These are phyloP conservation scores for Tinospora cordifolia DNA, from an alignment of 164 flowering plant species.

Conservation along the genomic window DNA sequence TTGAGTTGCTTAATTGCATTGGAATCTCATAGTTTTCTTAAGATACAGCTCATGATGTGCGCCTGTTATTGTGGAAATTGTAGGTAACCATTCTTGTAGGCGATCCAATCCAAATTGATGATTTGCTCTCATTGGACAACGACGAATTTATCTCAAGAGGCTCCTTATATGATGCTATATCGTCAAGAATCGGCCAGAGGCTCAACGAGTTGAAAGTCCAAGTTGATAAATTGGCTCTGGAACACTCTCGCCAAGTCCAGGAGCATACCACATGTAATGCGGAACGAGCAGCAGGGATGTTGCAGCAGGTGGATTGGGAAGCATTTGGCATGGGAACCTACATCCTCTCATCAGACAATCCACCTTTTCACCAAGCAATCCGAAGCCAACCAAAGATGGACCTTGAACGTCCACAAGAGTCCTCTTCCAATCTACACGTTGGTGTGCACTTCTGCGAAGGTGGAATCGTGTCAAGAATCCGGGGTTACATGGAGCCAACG, in stretches of 20 bases:
- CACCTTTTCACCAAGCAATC: slow-evolving; percentile 10
- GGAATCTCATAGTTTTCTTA: too few relatives aligned
- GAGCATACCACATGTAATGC: slow-evolving; percentile 12
- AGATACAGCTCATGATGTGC: neutral
- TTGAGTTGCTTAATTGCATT: too few relatives aligned
- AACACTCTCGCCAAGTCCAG: slow-evolving; percentile 29
- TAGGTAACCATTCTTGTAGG: slow-evolving; percentile 50
- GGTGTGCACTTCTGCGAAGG: slow-evolving; percentile 32
- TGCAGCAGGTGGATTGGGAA: slow-evolving; percentile 85
- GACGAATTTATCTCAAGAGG: slow-evolving; percentile 38
- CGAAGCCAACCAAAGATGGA: slow-evolving; percentile 12
- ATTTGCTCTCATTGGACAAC: slow-evolving; percentile 37
- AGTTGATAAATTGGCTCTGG: slow-evolving; percentile 56
- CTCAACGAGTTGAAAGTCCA: slow-evolving; percentile 56
- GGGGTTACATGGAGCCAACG: slow-evolving; percentile 44
- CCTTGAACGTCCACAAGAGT: slow-evolving; percentile 12
- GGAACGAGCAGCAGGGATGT: slow-evolving; percentile 42
- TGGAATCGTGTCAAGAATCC: slow-evolving; percentile 54
- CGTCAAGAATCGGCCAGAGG: slow-evolving; percentile 56
- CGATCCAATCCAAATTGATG: slow-evolving; percentile 79
- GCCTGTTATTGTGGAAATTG: neutral
- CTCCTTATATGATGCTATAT: slow-evolving; percentile 62
- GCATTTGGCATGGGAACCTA: slow-evolving; percentile 54
- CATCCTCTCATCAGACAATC: slow-evolving; percentile 19
- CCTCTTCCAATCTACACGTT: slow-evolving; percentile 21